phyloP scores from a whole-genome alignment of 2,329 filamentous ascomycete species.

The Aspergillus unguis region DNA sequence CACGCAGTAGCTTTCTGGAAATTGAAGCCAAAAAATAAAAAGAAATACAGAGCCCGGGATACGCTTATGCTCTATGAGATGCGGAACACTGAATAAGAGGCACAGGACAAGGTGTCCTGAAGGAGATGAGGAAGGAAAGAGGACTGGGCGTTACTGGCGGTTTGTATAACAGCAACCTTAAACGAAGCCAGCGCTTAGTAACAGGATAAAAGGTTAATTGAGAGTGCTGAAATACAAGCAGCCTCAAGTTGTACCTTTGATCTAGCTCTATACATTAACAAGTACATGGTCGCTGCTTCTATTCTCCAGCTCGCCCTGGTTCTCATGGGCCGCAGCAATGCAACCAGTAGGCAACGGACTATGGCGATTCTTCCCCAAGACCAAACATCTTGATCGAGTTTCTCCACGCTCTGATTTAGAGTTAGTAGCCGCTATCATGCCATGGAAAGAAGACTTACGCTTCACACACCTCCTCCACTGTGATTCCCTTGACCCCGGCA shows the following conservation, averaged over 20 bases:
- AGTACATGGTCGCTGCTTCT: neutral
- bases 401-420: conserved; percentile 59
- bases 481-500: conserved; percentile 76
- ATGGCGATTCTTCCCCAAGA: conserved; percentile 50
- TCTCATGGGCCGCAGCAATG: neutral
- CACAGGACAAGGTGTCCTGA: neutral
- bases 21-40: too few relatives aligned
- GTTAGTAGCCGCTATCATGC: conserved; percentile 21
- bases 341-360: neutral
- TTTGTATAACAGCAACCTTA: neutral
- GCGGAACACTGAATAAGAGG: neutral
- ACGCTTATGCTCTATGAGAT: neutral
- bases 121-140: neutral
- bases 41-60: too few relatives aligned
- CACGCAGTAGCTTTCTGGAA: neutral
- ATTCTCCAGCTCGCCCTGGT: neutral
- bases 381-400: conserved; percentile 81
- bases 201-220: neutral
- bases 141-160: neutral
- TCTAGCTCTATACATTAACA: conserved; percentile 1
- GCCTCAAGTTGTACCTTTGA: neutral
- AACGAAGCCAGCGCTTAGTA: neutral
- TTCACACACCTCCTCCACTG: conserved; percentile 79
- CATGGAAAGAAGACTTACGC: conserved; percentile 49
- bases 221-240: neutral